These are phyloP conservation scores for Hansenula sp. DNA, from an alignment of 1,139 yeast genomes.

Conservation along the genomic window DNA sequence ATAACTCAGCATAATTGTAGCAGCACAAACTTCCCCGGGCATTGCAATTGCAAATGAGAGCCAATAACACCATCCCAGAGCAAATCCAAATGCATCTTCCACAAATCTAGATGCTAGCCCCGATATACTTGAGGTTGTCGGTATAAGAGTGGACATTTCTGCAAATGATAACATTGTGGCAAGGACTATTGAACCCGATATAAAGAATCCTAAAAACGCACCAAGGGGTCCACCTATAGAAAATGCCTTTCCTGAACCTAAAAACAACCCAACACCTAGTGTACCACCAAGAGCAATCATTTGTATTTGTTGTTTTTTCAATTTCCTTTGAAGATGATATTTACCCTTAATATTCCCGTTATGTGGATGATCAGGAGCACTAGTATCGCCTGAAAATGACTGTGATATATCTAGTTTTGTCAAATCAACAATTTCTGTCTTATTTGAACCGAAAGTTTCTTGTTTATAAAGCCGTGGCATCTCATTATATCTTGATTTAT, in stretches of 20 bases:
- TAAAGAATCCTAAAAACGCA: slow-evolving; percentile 60
- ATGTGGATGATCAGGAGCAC: slow-evolving; percentile 3
- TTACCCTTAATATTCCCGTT: not conserved
- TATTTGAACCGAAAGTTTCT: slow-evolving; percentile 3
- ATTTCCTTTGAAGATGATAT: slow-evolving; percentile 43
- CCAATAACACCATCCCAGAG: slow-evolving; percentile 78
- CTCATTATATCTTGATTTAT: slow-evolving; percentile 4
- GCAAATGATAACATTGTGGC: slow-evolving; percentile 74
- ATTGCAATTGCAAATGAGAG: slow-evolving; percentile 66
- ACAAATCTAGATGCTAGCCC: slow-evolving; percentile 76
- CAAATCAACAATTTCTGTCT: slow-evolving; percentile 14
- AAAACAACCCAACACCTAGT: slow-evolving; percentile 74
- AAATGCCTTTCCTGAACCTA: slow-evolving; percentile 76
- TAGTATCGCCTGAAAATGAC: slow-evolving; percentile 3
- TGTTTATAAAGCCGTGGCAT: slow-evolving; percentile 7
- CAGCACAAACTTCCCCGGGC: slow-evolving; percentile 79
- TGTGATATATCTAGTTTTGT: slow-evolving; percentile 8
- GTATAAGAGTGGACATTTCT: slow-evolving; percentile 82
- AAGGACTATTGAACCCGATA: slow-evolving; percentile 65
- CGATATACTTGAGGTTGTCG: slow-evolving; percentile 76
- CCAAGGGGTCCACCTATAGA: slow-evolving; percentile 84
- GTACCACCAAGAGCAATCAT: slow-evolving; percentile 85
- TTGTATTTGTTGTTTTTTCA: slow-evolving; percentile 68
- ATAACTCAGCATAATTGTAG: slow-evolving; percentile 68
- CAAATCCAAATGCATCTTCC: slow-evolving; percentile 82